Evolutionary conservation across 2,329 filamentous ascomycete genomes (phyloP).

Genomic region (Reticulascus tulasneorum): DNA sequence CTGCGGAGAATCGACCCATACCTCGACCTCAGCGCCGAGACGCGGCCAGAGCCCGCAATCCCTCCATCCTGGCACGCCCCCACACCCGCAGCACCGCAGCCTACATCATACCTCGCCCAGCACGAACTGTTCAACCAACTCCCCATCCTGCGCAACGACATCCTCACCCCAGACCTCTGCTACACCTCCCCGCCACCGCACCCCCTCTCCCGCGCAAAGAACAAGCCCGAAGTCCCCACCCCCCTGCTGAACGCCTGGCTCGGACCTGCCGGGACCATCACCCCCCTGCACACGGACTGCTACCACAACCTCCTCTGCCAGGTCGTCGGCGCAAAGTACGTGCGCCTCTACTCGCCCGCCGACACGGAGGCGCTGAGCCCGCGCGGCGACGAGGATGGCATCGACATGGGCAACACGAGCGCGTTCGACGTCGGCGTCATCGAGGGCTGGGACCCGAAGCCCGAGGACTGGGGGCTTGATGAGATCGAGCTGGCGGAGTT

Average conservation of each 20-base stretch:
- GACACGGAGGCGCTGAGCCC: conserved; percentile 58
- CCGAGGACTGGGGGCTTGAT: conserved; percentile 16
- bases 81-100: neutral
- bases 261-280: conserved; percentile 82
- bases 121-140: conserved; percentile 85
- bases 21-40: neutral
- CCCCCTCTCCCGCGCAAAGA: conserved; percentile 18
- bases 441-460: conserved; percentile 53
- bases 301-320: conserved; percentile 92
- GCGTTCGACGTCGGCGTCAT: conserved; percentile 69
- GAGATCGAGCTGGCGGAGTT: conserved; percentile 47
- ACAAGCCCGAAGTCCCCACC: conserved; percentile 11
- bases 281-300: conserved; percentile 87
- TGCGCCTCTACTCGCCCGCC: conserved; percentile 76
- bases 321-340: conserved; percentile 85
- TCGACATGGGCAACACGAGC: conserved; percentile 94
- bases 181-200: conserved; percentile 65
- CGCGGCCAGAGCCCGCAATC: neutral
- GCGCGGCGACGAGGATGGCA: conserved; percentile 54
- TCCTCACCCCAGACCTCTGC: conserved; percentile 79
- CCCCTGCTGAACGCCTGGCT: conserved; percentile 81
- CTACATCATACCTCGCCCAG: conserved; percentile 74
- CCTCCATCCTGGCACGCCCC: neutral
- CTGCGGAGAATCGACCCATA: conserved; percentile 53
- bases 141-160: conserved; percentile 69